Evolutionary conservation across 495 filamentous ascomycete genomes (phyloP), one percentile per base, ranked within the genome.

Genomic region (Aspergillus campestris): DNA sequence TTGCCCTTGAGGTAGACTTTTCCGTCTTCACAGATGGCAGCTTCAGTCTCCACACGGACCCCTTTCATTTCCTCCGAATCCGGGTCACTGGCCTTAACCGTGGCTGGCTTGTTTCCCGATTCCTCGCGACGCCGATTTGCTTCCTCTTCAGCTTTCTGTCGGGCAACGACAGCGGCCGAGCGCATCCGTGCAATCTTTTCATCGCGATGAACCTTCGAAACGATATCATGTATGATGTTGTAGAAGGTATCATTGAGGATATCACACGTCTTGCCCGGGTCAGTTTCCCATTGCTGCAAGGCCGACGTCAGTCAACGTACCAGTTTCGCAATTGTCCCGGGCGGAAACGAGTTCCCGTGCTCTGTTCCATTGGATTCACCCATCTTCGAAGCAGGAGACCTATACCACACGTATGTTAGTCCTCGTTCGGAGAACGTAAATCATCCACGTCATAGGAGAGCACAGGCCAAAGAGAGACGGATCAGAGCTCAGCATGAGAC

Each of bases 1-100:
- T 89, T 89, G 13, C 84, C 84, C 53, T 84, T 87, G 36, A 91
- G 69, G 31, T 71, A 69, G 4, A 87, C 81, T 56, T 77, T 80
- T 24, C 84, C 84, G 48, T 83, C 78, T 41, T 89, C 80, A 64
- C 81, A 87, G 34, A 80, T 70, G 13, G 84, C 86, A 2, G 76
- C 83, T 1, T 83, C 75, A 1, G 83, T 87, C 50, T 87, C 82
- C 42, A 87, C 70, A 8, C 53, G 65, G 45, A 73, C 61, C 28
- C 58, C 60, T 31, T 65, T 66, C 35, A 78, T 56, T 9, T 63
- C 67, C 12, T 60, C 59, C 7, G 60, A 45, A 35, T 70, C 64
- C 6, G 64, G 59, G 28, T 63, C 52, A 24, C 66, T 63, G 40
- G 71, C 57, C 42, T 61, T 66, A 15, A 63, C 56, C 8, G 50